Evolutionary conservation across 345 rosid species (phyloP).

Genomic region (Kernera saxatilis): DNA sequence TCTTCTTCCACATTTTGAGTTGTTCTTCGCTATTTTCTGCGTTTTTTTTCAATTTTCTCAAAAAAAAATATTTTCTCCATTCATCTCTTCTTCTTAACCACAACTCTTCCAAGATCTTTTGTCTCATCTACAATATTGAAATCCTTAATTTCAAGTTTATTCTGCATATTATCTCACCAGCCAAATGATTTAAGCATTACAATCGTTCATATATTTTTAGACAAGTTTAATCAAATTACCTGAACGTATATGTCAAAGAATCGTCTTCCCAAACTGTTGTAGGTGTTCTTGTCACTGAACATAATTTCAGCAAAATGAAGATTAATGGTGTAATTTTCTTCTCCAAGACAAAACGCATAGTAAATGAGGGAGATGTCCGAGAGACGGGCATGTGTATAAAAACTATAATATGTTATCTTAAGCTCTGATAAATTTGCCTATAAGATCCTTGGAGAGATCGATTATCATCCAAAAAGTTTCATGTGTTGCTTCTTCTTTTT

Average conservation of each 20-base stretch:
- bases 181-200: not conserved
- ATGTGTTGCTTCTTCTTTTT: conserved; percentile 62
- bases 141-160: conserved; percentile 41
- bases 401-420: conserved; percentile 23
- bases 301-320: conserved; percentile 79
- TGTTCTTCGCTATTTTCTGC: too few species aligned
- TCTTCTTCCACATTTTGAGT: too few species aligned
- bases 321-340: conserved; percentile 49
- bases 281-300: conserved; percentile 37
- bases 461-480: conserved; percentile 54
- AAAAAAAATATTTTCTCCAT: too few species aligned
- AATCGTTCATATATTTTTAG: not conserved
- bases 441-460: conserved; percentile 21
- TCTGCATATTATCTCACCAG: conserved; percentile 34
- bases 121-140: conserved; percentile 51
- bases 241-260: conserved; percentile 63
- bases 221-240: conserved; percentile 30
- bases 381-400: conserved; percentile 42
- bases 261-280: conserved; percentile 48
- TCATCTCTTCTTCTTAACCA: too few species aligned
- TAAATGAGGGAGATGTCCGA: conserved; percentile 60
- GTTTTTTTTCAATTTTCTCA: too few species aligned
- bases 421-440: conserved; percentile 10
- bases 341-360: conserved; percentile 45
- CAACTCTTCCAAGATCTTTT: conserved; percentile 37